Percentiles rank a stretch among this genome's conserved stretches.
Conservation (phyloP, 225 moss, liverwort and hornwort species). For the Ulota crispa region DNA sequence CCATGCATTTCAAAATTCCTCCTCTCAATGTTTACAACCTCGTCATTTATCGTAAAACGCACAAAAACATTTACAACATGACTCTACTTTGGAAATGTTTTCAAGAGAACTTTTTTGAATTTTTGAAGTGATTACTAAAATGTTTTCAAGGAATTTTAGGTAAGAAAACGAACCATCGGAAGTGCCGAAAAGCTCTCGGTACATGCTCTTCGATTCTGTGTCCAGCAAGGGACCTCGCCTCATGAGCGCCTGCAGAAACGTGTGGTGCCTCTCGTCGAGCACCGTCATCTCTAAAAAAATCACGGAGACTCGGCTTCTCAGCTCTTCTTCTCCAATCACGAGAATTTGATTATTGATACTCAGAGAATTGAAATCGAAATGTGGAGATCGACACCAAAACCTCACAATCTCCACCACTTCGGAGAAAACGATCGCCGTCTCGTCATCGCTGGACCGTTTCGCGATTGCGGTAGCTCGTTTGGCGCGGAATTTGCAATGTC, state of each 20-base stretch:
- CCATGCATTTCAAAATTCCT: not conserved
- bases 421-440: not conserved
- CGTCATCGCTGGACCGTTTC: conserved; percentile 2
- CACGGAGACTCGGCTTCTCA: not conserved
- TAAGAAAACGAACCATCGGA: conserved; percentile 29
- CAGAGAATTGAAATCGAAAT: not conserved
- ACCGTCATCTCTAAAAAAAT: conserved; percentile 31
- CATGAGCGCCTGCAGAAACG: conserved; percentile 71
- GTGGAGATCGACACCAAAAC: not conserved
- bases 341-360: not conserved
- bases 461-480: not conserved
- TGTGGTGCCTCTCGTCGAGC: conserved; percentile 54
- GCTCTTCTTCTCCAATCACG: not conserved
- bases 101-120: not conserved
- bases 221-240: conserved; percentile 56
- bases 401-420: not conserved
- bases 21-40: not conserved
- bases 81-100: not conserved
- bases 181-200: conserved; percentile 42
- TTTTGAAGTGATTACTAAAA: not conserved
- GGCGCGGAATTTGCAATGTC: not conserved
- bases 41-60: not conserved
- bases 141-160: not conserved
- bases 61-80: not conserved
- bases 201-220: conserved; percentile 40